Percentiles rank a stretch among this genome's conserved stretches.
These are phyloP conservation scores for Xenosphaeropsis pyriputrescens DNA, from an alignment of 2,329 filamentous ascomycete genomes.

Conservation along the genomic window DNA sequence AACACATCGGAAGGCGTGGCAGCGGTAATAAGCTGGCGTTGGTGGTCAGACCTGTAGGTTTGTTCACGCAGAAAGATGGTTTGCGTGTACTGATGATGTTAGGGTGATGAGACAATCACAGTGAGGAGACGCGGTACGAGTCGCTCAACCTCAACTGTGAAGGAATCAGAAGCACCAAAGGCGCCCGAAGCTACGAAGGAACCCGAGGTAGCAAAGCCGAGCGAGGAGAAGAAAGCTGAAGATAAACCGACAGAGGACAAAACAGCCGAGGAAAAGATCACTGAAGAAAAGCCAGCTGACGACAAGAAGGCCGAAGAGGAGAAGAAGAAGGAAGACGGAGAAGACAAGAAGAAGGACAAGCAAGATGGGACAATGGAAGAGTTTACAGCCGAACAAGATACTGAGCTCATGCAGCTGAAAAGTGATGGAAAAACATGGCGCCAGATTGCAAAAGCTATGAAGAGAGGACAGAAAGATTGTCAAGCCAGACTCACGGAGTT, in stretches of 20 bases:
- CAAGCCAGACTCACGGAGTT: background rate
- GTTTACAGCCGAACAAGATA: too few species aligned
- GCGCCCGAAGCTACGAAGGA: conserved; percentile 1
- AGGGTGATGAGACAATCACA: too few species aligned
- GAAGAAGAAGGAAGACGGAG: conserved; percentile 2
- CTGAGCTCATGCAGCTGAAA: too few species aligned
- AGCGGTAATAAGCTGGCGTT: background rate
- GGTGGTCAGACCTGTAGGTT: too few species aligned
- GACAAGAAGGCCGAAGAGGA: conserved; percentile 3
- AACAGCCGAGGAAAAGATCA: conserved; percentile 1
- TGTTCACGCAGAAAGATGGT: too few species aligned
- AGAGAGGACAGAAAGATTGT: too few species aligned
- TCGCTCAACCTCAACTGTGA: too few species aligned
- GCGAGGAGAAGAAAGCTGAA: conserved; percentile 4
- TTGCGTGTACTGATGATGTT: too few species aligned
- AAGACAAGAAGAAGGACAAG: background rate
- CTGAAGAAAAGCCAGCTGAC: conserved; percentile 1
- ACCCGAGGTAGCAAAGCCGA: conserved; percentile 1
- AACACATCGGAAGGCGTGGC: background rate
- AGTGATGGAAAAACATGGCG: too few species aligned
- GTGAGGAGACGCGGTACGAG: too few species aligned
- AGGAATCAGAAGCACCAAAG: background rate
- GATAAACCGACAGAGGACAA: conserved; percentile 1
- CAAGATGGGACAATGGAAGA: background rate
- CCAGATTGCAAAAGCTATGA: too few species aligned